Percentiles rank a stretch among this genome's conserved stretches.
These are phyloP conservation scores for Colletotrichum sp. DNA, from an alignment of 2,329 filamentous ascomycete species.

Conservation along the genomic window DNA sequence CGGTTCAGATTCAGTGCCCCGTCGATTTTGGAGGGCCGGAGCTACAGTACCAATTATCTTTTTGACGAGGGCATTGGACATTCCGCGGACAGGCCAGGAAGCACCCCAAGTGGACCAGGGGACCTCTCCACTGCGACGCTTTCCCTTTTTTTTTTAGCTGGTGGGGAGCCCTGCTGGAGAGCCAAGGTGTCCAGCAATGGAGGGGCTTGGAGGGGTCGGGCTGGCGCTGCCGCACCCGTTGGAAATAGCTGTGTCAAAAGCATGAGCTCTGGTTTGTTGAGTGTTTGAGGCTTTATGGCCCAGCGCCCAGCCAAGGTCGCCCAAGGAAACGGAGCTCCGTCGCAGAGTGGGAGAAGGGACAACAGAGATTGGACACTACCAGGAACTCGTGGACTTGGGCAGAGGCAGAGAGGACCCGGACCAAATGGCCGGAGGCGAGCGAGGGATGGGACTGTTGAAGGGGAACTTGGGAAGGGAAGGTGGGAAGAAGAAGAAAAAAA, in stretches of 20 bases:
- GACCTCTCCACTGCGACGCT: background rate
- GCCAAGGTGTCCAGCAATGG: background rate
- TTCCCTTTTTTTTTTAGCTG: background rate
- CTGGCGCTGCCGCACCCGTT: background rate
- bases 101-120: conserved; percentile 1
- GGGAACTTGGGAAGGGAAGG: background rate
- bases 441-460: background rate
- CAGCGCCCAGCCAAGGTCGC: background rate
- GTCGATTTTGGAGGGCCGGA: background rate
- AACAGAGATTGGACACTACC: background rate
- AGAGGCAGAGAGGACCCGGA: background rate
- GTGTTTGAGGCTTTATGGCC: conserved; percentile 13
- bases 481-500: background rate
- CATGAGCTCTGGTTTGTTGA: conserved; percentile 20
- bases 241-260: background rate
- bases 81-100: background rate
- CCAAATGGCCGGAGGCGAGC: background rate
- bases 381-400: background rate
- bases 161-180: background rate
- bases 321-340: background rate
- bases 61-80: background rate
- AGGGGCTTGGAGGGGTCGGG: background rate
- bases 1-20: background rate
- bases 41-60: background rate
- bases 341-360: background rate